These are phyloP conservation scores for Starmerella stigmatis DNA, from an alignment of 805 yeast species.

Conservation along the genomic window DNA sequence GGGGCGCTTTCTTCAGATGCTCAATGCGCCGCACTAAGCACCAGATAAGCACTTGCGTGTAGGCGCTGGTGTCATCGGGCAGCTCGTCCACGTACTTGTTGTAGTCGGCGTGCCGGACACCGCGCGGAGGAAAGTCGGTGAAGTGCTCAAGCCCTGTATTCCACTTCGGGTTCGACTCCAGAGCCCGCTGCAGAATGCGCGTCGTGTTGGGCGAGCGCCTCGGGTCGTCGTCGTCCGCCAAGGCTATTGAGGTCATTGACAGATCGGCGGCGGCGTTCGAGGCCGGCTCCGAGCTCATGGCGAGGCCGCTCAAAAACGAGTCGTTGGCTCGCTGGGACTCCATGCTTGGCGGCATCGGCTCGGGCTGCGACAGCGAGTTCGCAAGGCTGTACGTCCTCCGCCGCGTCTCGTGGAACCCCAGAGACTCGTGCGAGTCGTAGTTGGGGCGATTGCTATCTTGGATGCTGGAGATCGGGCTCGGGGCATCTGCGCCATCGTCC, in stretches of 20 bases:
- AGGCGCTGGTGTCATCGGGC: not conserved
- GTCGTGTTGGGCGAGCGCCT: not conserved
- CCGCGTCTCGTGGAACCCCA: slow-evolving; percentile 8
- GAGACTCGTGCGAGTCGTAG: slow-evolving; percentile 16
- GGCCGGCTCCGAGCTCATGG: slow-evolving; percentile 1
- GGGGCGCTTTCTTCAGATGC: slow-evolving; percentile 3
- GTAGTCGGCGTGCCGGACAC: slow-evolving; percentile 5
- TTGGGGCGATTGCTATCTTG: slow-evolving; percentile 2
- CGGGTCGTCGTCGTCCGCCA: not conserved
- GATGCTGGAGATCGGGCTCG: slow-evolving; percentile 12
- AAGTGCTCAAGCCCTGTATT: not conserved
- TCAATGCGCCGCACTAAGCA: slow-evolving; percentile 14
- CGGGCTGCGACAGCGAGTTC: slow-evolving; percentile 1
- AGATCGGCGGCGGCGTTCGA: slow-evolving; percentile 3
- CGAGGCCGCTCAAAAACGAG: not conserved
- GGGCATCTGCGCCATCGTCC: slow-evolving; percentile 6
- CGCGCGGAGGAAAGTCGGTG: slow-evolving; percentile 5
- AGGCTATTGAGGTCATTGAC: slow-evolving; percentile 3
- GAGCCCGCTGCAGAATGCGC: slow-evolving; percentile 5
- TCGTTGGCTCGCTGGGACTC: not conserved
- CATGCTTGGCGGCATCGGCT: not conserved
- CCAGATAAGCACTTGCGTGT: slow-evolving; percentile 22
- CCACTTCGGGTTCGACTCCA: not conserved
- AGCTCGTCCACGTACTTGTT: not conserved
- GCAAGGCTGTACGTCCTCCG: slow-evolving; percentile 4